phyloP scores from a whole-genome alignment of 78 protist genomes.

The Neovahlkampfia damariscottae region DNA sequence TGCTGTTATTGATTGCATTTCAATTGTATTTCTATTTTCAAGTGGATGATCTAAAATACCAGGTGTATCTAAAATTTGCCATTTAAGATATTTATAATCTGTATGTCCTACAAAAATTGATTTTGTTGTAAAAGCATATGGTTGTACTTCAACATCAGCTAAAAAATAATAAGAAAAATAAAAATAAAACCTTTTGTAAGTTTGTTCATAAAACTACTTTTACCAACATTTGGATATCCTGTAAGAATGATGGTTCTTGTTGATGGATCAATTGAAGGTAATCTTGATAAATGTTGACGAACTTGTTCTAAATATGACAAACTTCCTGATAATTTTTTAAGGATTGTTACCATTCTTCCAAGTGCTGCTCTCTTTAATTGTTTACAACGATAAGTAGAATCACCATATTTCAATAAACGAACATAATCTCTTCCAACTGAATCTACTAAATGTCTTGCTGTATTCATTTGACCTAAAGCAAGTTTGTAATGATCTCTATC shows the following conservation, averaged over 20 bases:
- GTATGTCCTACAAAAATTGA: constrained; percentile 97
- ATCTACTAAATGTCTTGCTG: constrained; percentile 68
- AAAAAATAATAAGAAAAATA: too few relatives aligned
- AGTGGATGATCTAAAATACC: constrained; percentile 97
- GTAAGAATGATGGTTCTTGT: constrained; percentile 87
- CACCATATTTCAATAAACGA: constrained; percentile 94
- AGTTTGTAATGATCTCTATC: constrained; percentile 98
- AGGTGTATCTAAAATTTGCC: constrained; percentile 99
- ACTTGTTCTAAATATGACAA: constrained; percentile 96
- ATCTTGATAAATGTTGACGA: constrained; percentile 95
- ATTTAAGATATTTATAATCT: constrained; percentile 80
- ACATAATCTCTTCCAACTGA: constrained; percentile 87
- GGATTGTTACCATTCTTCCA: constrained; percentile 96
- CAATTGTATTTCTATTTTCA: constrained; percentile 97
- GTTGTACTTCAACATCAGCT: constrained; percentile 99
- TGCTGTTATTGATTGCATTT: constrained; percentile 99
- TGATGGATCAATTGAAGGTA: constrained; percentile 97
- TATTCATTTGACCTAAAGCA: constrained; percentile 92
- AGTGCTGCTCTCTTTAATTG: constrained; percentile 98
- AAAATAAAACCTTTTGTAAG: too few relatives aligned
- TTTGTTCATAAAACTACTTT: constrained; percentile 90
- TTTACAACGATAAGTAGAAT: constrained; percentile 97
- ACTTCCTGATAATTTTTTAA: constrained; percentile 53
- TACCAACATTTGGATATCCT: constrained; percentile 98
- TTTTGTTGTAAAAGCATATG: constrained; percentile 99